phyloP scores from a whole-genome alignment of 2,329 filamentous ascomycete genomes.

The Didymella arachidicola region DNA sequence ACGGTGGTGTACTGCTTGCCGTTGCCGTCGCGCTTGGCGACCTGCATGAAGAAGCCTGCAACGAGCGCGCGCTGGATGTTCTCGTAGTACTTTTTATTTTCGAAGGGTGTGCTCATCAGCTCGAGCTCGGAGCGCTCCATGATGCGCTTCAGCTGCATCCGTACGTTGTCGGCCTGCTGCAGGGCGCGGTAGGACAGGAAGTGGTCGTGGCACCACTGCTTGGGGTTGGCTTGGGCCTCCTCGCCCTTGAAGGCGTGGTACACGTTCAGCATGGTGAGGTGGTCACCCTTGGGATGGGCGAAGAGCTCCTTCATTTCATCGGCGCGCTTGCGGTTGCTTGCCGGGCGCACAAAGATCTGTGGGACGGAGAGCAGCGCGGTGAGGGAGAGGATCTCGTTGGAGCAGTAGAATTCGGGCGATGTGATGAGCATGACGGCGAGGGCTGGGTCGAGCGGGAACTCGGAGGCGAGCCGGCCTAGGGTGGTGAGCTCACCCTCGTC shows the following conservation, averaged over 20 bases:
- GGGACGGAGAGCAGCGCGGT: constrained; percentile 93
- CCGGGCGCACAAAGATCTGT: constrained; percentile 89
- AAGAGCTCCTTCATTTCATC: constrained; percentile 98
- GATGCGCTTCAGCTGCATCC: constrained; percentile 88
- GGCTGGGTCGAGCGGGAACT: constrained; percentile 93
- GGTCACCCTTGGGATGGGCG: constrained; percentile 90
- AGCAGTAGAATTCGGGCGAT: constrained; percentile 97
- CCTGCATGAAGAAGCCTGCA: constrained; percentile 99
- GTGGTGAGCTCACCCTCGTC: constrained; percentile 93
- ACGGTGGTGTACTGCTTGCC: constrained; percentile 94
- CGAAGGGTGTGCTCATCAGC: constrained; percentile 86
- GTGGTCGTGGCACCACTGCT: constrained; percentile 96
- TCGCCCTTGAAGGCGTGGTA: constrained; percentile 95
- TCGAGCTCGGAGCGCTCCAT: constrained; percentile 94
- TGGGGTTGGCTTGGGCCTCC: constrained; percentile 73
- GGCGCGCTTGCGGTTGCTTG: constrained; percentile 83
- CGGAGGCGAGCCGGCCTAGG: constrained; percentile 85
- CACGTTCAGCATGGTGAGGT: constrained; percentile 94
- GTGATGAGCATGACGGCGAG: constrained; percentile 98
- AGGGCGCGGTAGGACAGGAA: constrained; percentile 90
- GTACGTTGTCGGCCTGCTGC: constrained; percentile 92
- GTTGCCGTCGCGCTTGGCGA: constrained; percentile 88
- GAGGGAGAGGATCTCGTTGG: constrained; percentile 96
- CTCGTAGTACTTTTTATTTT: constrained; percentile 96
- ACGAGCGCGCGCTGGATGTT: constrained; percentile 95